Percentiles rank a stretch among this genome's conserved stretches.
These are phyloP conservation scores for Wickerhamomyces bisporus DNA, from an alignment of 805 yeast species.

Conservation along the genomic window DNA sequence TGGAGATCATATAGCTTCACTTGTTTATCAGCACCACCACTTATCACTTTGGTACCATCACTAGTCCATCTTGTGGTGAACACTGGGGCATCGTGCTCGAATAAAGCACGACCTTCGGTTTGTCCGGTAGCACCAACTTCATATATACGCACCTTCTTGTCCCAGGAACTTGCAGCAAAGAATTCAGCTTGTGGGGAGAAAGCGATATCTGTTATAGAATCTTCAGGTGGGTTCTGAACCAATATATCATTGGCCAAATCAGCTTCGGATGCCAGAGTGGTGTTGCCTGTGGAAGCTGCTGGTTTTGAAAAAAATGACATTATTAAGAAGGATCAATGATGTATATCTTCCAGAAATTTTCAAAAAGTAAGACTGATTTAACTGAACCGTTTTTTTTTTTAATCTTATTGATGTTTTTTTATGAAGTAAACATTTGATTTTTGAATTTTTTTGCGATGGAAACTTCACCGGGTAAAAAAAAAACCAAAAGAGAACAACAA, in stretches of 20 bases:
- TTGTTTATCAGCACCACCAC: constrained; percentile 89
- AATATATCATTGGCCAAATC: constrained; percentile 67
- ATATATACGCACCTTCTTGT: constrained; percentile 87
- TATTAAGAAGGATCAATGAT: neutral
- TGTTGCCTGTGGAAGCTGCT: constrained; percentile 16
- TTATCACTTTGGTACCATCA: constrained; percentile 83
- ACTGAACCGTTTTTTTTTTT: no score
- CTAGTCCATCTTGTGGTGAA: constrained; percentile 73
- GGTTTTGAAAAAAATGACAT: constrained; percentile 36
- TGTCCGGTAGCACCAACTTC: constrained; percentile 74
- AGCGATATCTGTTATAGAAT: constrained; percentile 75
- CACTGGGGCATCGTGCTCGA: constrained; percentile 87
- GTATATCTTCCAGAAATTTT: neutral
- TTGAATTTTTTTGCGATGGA: no score
- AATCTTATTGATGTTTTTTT: no score
- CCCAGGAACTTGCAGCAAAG: constrained; percentile 85
- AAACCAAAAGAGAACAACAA: no score
- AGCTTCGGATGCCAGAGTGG: constrained; percentile 22
- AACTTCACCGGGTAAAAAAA: no score
- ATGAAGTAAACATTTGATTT: neutral
- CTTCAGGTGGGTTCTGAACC: constrained; percentile 83
- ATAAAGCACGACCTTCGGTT: constrained; percentile 83
- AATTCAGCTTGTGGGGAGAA: constrained; percentile 87
- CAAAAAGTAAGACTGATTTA: neutral
- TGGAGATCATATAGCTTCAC: constrained; percentile 80